A percentile compares a stretch with the other conserved stretches of the same genome.
These are phyloP conservation scores for Xylaria venustula DNA, from an alignment of 495 filamentous ascomycete species.

Conservation along the genomic window DNA sequence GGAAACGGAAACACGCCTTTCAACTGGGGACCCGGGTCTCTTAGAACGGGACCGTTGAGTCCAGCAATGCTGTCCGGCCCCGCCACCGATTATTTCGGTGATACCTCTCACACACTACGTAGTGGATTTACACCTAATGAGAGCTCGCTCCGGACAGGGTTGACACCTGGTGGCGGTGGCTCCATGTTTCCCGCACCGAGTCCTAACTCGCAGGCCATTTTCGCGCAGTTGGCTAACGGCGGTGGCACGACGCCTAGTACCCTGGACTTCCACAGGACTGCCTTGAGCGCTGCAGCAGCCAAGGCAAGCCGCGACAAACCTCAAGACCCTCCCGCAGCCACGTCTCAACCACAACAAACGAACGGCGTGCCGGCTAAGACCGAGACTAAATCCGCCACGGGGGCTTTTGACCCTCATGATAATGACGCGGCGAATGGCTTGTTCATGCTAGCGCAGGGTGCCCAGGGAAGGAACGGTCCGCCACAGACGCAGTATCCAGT, in stretches of 20 bases:
- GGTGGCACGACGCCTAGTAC: constrained; percentile 85
- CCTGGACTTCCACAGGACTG: constrained; percentile 92
- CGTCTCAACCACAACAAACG: constrained; percentile 50
- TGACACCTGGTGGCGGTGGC: constrained; percentile 93
- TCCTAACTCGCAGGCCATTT: constrained; percentile 78
- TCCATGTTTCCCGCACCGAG: constrained; percentile 96
- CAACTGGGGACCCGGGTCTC: constrained; percentile 77
- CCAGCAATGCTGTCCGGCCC: constrained; percentile 97
- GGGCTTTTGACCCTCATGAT: constrained; percentile 79
- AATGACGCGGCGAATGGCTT: constrained; percentile 95
- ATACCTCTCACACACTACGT: constrained; percentile 73
- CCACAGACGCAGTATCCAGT: constrained; percentile 54
- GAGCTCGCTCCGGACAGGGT: constrained; percentile 83
- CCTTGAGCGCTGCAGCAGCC: constrained; percentile 73
- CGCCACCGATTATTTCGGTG: constrained; percentile 65
- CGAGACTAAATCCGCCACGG: constrained; percentile 45
- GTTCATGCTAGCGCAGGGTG: constrained; percentile 82
- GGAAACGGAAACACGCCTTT: constrained; percentile 66
- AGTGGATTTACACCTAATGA: constrained; percentile 95
- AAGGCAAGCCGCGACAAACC: constrained; percentile 48
- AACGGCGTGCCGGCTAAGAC: constrained; percentile 39
- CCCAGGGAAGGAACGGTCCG: constrained; percentile 63
- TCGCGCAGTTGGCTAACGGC: constrained; percentile 68
- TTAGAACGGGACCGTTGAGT: constrained; percentile 90
- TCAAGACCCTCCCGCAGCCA: constrained; percentile 33